Evolutionary conservation across 192 early-diverging fungal species (phyloP), one percentile per base, ranked within the genome.

Genomic region (Linnemannia schmuckeri): DNA sequence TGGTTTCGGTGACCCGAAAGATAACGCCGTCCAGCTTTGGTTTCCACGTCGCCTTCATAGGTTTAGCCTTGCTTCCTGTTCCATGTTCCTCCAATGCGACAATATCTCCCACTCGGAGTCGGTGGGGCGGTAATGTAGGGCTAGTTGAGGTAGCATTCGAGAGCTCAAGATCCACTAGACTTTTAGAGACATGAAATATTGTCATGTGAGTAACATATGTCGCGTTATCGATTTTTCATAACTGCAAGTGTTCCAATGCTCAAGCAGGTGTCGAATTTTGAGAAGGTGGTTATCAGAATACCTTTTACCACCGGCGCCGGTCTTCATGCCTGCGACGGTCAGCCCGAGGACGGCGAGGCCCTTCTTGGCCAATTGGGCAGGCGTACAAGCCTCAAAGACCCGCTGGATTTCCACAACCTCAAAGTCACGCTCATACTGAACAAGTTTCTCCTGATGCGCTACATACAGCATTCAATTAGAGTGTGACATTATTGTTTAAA

Each of bases 291-390:
- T n/a, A 5, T 5, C 24, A 37, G 18, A 42, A 35, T 83, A 93
- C 92, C 92, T 91, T 77, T 92, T 91, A 27, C 95, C 95, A 38
- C 95, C 95, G 15, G 94, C 82, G 24, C 94, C 96, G 0, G 94
- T 94, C 72, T 93, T 91, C 81, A 92, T 92, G 12, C 87, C 85
- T 30, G 91, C 91, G 30, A 95, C 90, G 20, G 89, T 92, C 37
- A 96, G 83, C 3, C 91, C 92, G 6, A 93, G 87, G 24, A 96
- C 87, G 17, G 94, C 94, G 9, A 93, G 83, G 3, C 94, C 94
- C 40, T 91, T 90, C 63, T 91, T 91, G 77, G 95, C 94, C 35
- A 96, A 82, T 35, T 95, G 90, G 30, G 92, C 86, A 20, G 94
- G 89, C 7, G 92, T 81, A 69, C 91, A 90, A 27, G 89, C 75